Percentiles rank a stretch among this genome's conserved stretches.
Conservation (phyloP, 2,329 filamentous ascomycete species). For the Fusarium succisae region DNA sequence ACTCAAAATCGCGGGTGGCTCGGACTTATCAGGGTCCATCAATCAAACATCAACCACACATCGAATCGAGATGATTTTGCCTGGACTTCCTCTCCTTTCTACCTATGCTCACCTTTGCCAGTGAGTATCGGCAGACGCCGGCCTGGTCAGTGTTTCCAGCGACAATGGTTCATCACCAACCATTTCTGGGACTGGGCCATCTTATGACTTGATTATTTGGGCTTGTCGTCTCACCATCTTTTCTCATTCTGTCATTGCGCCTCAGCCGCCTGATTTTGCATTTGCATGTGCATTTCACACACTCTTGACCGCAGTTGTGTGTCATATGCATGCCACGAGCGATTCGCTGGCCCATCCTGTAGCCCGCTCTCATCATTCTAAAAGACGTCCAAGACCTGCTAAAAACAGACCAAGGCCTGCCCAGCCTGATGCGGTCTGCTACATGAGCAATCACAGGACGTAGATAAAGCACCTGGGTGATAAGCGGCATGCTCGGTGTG, state of each 20-base stretch:
- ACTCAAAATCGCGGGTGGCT: slow-evolving; percentile 31
- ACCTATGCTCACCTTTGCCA: not conserved
- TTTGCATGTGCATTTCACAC: slow-evolving; percentile 6
- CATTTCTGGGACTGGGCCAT: not conserved
- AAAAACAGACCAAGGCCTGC: slow-evolving; percentile 21
- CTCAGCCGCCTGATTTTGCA: slow-evolving; percentile 15
- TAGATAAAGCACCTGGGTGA: slow-evolving; percentile 24
- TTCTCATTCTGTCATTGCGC: slow-evolving; percentile 13
- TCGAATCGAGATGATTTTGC: slow-evolving; percentile 15
- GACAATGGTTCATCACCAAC: slow-evolving; percentile 8
- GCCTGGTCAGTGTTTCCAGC: slow-evolving; percentile 16
- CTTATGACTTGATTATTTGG: not conserved
- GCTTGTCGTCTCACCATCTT: slow-evolving; percentile 12
- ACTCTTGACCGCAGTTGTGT: slow-evolving; percentile 26
- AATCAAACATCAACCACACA: slow-evolving; percentile 22
- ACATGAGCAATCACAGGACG: slow-evolving; percentile 37
- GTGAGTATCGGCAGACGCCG: not conserved
- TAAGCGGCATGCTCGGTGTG: slow-evolving; percentile 41
- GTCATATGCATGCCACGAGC: slow-evolving; percentile 26
- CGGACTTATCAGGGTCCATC: slow-evolving; percentile 5
- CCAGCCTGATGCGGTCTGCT: slow-evolving; percentile 20
- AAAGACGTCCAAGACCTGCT: slow-evolving; percentile 18
- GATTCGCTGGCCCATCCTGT: slow-evolving; percentile 36
- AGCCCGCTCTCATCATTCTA: slow-evolving; percentile 20
- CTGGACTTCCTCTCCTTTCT: slow-evolving; percentile 4